Evolutionary conservation across 2,329 filamentous ascomycete species (phyloP).

Genomic region (Cladophialophora immunda): DNA sequence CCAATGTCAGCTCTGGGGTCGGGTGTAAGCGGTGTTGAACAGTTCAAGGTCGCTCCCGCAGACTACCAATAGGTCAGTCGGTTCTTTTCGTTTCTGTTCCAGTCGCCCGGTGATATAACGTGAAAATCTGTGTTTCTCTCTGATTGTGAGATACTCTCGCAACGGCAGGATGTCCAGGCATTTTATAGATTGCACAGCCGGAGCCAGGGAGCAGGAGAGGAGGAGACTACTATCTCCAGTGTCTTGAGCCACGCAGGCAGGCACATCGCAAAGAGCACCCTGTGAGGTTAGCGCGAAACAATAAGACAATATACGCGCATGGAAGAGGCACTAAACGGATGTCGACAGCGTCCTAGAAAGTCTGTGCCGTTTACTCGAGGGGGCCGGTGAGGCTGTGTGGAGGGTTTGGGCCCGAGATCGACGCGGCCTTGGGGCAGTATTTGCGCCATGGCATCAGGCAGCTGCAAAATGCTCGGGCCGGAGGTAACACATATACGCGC

Average conservation of each 20-base stretch:
- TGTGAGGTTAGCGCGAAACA: slow-evolving; percentile 1
- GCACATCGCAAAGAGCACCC: slow-evolving; percentile 6
- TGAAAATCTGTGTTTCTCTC: neutral
- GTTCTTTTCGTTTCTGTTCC: neutral
- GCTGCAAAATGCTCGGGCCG: slow-evolving; percentile 9
- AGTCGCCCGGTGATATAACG: neutral
- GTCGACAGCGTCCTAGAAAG: slow-evolving; percentile 1
- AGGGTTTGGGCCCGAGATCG: slow-evolving; percentile 1
- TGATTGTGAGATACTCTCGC: neutral
- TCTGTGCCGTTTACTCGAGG: neutral
- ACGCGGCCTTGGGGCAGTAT: slow-evolving; percentile 1
- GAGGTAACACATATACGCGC: neutral
- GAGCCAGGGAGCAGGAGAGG: neutral
- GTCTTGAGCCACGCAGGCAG: neutral
- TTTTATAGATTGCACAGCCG: neutral
- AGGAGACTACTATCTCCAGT: neutral
- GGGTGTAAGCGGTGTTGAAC: neutral
- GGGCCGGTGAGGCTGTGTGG: slow-evolving; percentile 9
- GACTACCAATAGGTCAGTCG: neutral
- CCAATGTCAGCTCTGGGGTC: neutral
- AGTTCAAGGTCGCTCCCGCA: neutral
- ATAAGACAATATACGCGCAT: neutral
- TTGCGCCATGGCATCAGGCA: slow-evolving; percentile 7
- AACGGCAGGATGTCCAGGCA: neutral
- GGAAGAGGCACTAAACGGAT: neutral